Conservation (phyloP, 352 stramenopile species). For the Globisporangium alternatum region DNA sequence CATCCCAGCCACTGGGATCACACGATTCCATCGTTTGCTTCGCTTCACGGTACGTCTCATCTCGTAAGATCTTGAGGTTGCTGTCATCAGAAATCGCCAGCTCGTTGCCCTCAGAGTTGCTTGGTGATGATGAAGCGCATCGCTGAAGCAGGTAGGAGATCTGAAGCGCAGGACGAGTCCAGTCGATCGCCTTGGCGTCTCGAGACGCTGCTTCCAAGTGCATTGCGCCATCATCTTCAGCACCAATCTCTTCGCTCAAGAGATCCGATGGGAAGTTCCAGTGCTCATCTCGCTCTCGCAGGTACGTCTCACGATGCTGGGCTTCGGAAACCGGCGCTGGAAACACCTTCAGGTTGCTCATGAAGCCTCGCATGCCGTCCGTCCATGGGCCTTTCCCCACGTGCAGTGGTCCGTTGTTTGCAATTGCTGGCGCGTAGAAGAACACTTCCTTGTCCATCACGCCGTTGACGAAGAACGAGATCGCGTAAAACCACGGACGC, state of each 20-base stretch:
- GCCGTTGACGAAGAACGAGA: slow-evolving; percentile 62
- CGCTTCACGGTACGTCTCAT: slow-evolving; percentile 15
- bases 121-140: slow-evolving; percentile 5
- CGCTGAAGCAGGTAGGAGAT: slow-evolving; percentile 45
- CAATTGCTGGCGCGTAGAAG: slow-evolving; percentile 40
- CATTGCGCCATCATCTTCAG: not conserved
- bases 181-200: not conserved
- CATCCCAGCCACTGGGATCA: slow-evolving; percentile 25
- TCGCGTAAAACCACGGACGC: slow-evolving; percentile 39
- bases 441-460: slow-evolving; percentile 43
- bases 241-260: not conserved
- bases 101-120: not conserved
- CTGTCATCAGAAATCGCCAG: not conserved
- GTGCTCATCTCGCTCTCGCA: slow-evolving; percentile 23
- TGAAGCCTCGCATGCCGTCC: slow-evolving; percentile 59
- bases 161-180: slow-evolving; percentile 17
- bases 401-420: slow-evolving; percentile 60
- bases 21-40: slow-evolving; percentile 18
- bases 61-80: slow-evolving; percentile 14
- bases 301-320: slow-evolving; percentile 28
- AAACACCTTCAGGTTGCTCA: slow-evolving; percentile 55
- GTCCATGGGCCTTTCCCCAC: slow-evolving; percentile 71
- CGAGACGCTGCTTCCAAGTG: not conserved
- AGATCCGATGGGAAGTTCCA: slow-evolving; percentile 19
- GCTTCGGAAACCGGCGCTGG: slow-evolving; percentile 22